Evolutionary conservation across 176 grass and related monocot species (phyloP).

Genomic region (Carex parvula): DNA sequence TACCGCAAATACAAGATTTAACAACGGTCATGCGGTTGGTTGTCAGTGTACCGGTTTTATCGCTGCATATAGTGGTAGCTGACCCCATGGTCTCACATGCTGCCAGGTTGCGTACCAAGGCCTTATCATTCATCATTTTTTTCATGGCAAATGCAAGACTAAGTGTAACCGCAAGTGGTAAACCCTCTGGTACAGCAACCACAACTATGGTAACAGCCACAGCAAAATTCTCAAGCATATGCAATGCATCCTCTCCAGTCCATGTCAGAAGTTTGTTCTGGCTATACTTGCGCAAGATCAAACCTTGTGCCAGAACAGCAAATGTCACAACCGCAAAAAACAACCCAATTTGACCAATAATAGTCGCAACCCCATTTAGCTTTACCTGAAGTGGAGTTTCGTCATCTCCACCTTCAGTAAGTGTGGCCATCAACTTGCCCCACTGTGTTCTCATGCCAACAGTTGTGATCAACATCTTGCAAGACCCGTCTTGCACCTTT

Average conservation of each 20-base stretch:
- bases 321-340: constrained; percentile 97
- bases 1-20: constrained; percentile 77
- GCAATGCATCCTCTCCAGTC: constrained; percentile 80
- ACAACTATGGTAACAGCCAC: constrained; percentile 98
- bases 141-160: constrained; percentile 99
- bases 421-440: constrained; percentile 95
- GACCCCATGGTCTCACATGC: constrained; percentile 99
- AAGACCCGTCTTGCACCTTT: constrained; percentile 89
- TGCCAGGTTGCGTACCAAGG: constrained; percentile 78
- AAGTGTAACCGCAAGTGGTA: constrained; percentile 92
- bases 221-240: constrained; percentile 83
- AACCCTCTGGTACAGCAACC: constrained; percentile 93
- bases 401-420: constrained; percentile 95
- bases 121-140: constrained; percentile 99
- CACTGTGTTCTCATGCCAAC: constrained; percentile 96
- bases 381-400: constrained; percentile 93
- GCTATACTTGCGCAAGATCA: constrained; percentile 52
- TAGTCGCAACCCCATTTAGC: constrained; percentile 53
- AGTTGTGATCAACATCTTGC: constrained; percentile 87
- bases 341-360: constrained; percentile 89
- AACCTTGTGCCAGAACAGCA: constrained; percentile 71
- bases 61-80: constrained; percentile 91
- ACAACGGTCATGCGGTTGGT: constrained; percentile 97
- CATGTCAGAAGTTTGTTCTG: constrained; percentile 45
- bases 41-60: constrained; percentile 92